Percentiles rank a stretch among this genome's conserved stretches.
phyloP scores from a whole-genome alignment of 176 grass and related monocot species.

The Elymus sibiricus region DNA sequence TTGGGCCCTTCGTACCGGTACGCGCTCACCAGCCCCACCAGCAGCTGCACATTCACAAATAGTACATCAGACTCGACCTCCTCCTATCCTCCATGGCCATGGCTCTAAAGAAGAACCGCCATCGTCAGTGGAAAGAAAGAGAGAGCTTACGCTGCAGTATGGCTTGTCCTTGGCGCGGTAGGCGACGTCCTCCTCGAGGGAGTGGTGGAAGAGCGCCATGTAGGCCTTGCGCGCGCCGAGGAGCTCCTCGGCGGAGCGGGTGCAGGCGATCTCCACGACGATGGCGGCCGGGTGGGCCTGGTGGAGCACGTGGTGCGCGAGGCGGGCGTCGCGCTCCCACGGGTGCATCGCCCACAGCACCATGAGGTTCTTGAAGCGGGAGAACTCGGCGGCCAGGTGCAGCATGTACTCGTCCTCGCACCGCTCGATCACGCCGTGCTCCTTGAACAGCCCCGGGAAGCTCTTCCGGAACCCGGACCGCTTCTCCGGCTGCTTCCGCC shows the following conservation, averaged over 20 bases:
- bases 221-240: conserved; percentile 73
- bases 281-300: conserved; percentile 52
- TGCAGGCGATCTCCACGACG: conserved; percentile 75
- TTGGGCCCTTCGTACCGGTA: conserved; percentile 76
- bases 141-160: conserved; percentile 50
- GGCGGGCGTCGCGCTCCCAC: conserved; percentile 83
- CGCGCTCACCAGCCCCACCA: conserved; percentile 84
- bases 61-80: neutral
- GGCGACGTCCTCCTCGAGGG: conserved; percentile 92
- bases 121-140: neutral
- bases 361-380: conserved; percentile 79
- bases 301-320: conserved; percentile 74
- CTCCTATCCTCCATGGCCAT: neutral
- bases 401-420: conserved; percentile 67
- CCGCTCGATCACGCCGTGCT: conserved; percentile 56
- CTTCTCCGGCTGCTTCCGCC: conserved; percentile 82
- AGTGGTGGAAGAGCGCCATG: conserved; percentile 80
- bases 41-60: conserved; percentile 31
- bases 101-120: neutral
- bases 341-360: conserved; percentile 96
- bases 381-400: conserved; percentile 64
- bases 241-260: conserved; percentile 78
- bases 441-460: conserved; percentile 53
- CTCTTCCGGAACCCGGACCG: conserved; percentile 53
- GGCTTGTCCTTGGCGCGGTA: conserved; percentile 63